These are phyloP conservation scores for Choiromyces venosus DNA, from an alignment of 495 filamentous ascomycete species.

Conservation along the genomic window DNA sequence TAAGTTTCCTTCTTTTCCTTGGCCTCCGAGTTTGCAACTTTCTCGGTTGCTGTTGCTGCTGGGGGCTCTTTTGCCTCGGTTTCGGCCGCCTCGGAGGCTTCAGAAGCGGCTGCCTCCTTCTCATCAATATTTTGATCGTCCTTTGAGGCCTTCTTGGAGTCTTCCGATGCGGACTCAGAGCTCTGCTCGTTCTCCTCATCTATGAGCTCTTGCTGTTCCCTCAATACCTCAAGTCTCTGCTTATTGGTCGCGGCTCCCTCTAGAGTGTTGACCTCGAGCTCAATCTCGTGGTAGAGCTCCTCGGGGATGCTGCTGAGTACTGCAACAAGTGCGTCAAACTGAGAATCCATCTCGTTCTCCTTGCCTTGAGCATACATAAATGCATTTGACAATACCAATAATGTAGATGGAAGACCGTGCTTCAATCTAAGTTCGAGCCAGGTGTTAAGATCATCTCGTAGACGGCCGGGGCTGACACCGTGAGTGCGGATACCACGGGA, in stretches of 20 bases:
- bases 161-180: slow-evolving; percentile 62
- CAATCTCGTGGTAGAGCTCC: slow-evolving; percentile 98
- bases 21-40: slow-evolving; percentile 1
- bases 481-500: slow-evolving; percentile 88
- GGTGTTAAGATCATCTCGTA: slow-evolving; percentile 85
- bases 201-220: slow-evolving; percentile 97
- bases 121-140: slow-evolving; percentile 81
- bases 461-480: slow-evolving; percentile 74
- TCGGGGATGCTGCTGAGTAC: slow-evolving; percentile 93
- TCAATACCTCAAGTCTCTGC: slow-evolving; percentile 97
- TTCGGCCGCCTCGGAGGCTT: not conserved
- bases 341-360: slow-evolving; percentile 70
- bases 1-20: slow-evolving; percentile 9
- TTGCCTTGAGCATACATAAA: slow-evolving; percentile 93
- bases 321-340: slow-evolving; percentile 88
- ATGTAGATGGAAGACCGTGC: slow-evolving; percentile 85
- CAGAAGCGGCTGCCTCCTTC: slow-evolving; percentile 45
- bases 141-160: slow-evolving; percentile 49
- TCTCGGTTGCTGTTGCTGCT: not conserved
- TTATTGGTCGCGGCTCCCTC: slow-evolving; percentile 98
- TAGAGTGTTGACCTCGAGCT: slow-evolving; percentile 93
- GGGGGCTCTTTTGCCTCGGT: slow-evolving; percentile 1
- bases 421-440: slow-evolving; percentile 94
- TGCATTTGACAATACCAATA: slow-evolving; percentile 92
- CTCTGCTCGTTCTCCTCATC: slow-evolving; percentile 88